Evolutionary conservation across 2,329 filamentous ascomycete species (phyloP).

Genomic region (Hymenoscyphus albidus): DNA sequence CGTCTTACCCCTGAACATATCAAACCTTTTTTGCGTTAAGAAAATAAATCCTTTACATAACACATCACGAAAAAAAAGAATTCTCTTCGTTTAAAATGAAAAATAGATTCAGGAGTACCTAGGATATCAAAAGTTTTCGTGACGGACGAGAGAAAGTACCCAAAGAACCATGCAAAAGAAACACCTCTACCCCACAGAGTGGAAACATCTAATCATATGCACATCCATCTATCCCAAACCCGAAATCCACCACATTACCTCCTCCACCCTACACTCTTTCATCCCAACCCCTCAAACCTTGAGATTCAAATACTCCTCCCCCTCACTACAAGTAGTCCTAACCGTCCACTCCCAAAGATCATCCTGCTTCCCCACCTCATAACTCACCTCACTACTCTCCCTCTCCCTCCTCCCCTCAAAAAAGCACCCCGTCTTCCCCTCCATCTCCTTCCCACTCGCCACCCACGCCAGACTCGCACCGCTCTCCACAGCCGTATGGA

Average conservation of each 20-base stretch:
- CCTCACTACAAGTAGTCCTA: slow-evolving; percentile 28
- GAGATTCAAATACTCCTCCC: neutral
- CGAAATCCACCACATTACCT: neutral
- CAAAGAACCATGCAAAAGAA: neutral
- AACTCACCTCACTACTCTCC: slow-evolving; percentile 42
- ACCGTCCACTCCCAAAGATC: slow-evolving; percentile 49
- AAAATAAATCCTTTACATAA: neutral
- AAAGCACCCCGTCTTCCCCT: slow-evolving; percentile 40
- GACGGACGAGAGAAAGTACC: neutral
- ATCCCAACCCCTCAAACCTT: neutral
- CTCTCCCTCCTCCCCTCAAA: slow-evolving; percentile 42
- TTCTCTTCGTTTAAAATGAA: neutral
- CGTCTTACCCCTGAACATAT: no score
- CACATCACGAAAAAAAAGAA: neutral
- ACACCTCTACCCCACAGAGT: neutral
- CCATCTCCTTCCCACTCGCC: slow-evolving; percentile 35
- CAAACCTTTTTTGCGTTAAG: no score
- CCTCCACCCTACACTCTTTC: neutral
- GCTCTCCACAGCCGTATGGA: slow-evolving; percentile 40
- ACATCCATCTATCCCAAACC: neutral
- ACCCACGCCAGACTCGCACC: slow-evolving; percentile 41
- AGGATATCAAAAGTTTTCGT: slow-evolving; percentile 2
- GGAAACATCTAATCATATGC: neutral
- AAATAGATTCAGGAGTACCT: neutral
- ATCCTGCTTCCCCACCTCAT: slow-evolving; percentile 44